Evolutionary conservation across 495 filamentous ascomycete genomes (phyloP), one percentile per base, ranked within the genome.

Genomic region (Xylaria acuta): DNA sequence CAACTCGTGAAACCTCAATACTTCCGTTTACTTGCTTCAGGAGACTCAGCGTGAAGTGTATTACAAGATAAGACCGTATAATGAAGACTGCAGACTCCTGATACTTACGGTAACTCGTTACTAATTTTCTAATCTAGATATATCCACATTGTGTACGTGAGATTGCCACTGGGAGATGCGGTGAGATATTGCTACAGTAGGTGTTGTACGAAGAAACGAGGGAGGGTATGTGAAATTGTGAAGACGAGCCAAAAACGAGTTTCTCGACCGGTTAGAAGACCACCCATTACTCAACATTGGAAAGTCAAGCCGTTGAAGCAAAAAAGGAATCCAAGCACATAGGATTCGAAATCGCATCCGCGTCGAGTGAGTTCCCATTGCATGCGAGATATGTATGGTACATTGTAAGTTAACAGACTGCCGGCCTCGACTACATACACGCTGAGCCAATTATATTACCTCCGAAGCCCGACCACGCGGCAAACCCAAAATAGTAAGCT

Each of bases 341-440:
- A 47, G 14, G 27, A 64, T 64, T 51, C 30, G 11, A 66, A 66
- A 51, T 49, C 64, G 18, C 20, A 32, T 27, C 36, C 45, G 64
- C 45, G 40, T n/a, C 16, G 25, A 45, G 27, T 66, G 64, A 16
- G 30, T 7, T 66, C 30, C 64, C 32, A 8, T 40, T 45, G 64
- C 30, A 27, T 25, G 32, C 49, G 22, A 56, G 36, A 67, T 60
- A 38, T 16, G 53, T 67, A 67, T 67, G 36, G 36, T 67, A 67
- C 65, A 67, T 67, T 1, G 49, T 36, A 60, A 60, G 32, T 67
- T 56, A 56, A 54, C 65, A 67, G 65, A 67, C 65, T 67, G 34
- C 65, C 47, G 8, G 47, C 14, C 36, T 54, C 65, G 47, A 27
- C 65, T 67, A 36, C 65, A 43, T 67, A 36, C 20, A 51, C n/a